A percentile compares a stretch with the other conserved stretches of the same genome.
Evolutionary conservation across 225 moss, liverwort and hornwort genomes (phyloP).

Genomic region (Rhytidiadelphus loreus): DNA sequence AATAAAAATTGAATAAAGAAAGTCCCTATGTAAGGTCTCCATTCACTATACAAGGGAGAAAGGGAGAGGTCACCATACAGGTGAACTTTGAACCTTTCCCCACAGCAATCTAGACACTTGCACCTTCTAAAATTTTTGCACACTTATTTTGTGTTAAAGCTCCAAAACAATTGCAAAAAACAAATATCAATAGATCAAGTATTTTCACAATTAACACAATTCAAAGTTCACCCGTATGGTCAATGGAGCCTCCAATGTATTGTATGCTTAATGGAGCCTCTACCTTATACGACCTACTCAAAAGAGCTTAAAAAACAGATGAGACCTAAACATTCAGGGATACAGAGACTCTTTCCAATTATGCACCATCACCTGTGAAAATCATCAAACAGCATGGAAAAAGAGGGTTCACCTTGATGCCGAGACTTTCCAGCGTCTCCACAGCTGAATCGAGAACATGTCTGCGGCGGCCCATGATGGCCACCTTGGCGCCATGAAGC

Average conservation of each 20-base stretch:
- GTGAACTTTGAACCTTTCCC: neutral
- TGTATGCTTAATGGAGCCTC: neutral
- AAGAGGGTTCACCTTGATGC: constrained; percentile 41
- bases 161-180: neutral
- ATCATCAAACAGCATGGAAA: neutral
- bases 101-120: neutral
- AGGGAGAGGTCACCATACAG: neutral
- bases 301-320: neutral
- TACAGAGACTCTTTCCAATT: neutral
- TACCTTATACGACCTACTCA: neutral
- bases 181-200: neutral
- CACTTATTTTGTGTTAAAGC: neutral
- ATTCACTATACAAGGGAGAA: neutral
- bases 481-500: constrained; percentile 77
- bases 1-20: too few relatives aligned
- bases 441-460: constrained; percentile 58
- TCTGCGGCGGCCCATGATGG: constrained; percentile 80
- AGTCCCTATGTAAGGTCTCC: neutral
- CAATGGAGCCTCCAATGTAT: neutral
- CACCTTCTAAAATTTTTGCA: neutral
- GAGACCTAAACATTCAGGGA: neutral
- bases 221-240: neutral
- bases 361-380: neutral
- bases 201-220: neutral
- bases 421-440: constrained; percentile 34